phyloP scores from a whole-genome alignment of 352 stramenopile species.

The Phytophthora aleatoria region DNA sequence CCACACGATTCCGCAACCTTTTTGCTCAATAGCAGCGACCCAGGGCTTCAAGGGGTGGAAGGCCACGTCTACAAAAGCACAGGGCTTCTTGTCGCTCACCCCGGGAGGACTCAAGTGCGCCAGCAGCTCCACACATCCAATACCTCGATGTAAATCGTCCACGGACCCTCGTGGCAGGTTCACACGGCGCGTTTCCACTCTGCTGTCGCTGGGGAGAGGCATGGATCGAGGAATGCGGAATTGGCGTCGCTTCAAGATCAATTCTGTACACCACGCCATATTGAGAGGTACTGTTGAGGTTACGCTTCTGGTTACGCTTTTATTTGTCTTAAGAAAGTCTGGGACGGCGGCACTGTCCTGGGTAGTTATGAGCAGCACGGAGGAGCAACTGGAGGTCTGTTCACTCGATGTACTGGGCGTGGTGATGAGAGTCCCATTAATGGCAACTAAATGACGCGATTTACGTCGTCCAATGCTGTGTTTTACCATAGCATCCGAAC shows the following conservation, averaged over 20 bases:
- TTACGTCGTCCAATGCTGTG: not conserved
- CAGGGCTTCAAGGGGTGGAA: constrained; percentile 74
- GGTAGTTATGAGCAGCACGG: constrained; percentile 26
- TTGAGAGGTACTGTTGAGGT: not conserved
- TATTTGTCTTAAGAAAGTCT: constrained; percentile 20
- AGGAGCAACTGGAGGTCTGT: constrained; percentile 19
- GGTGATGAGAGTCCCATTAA: not conserved
- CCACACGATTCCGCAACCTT: constrained; percentile 66
- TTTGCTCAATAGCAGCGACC: constrained; percentile 70
- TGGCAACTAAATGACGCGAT: not conserved
- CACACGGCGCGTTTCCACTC: constrained; percentile 12
- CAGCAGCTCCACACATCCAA: constrained; percentile 60
- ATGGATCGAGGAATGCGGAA: not conserved
- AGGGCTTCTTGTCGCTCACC: constrained; percentile 75
- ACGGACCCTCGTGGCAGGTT: constrained; percentile 52
- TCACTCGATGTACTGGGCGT: not conserved
- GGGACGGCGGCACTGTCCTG: not conserved
- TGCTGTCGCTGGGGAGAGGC: constrained; percentile 1
- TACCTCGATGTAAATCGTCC: constrained; percentile 60
- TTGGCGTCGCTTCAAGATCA: constrained; percentile 33
- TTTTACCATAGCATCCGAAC: constrained; percentile 3
- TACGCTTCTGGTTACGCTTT: constrained; percentile 8
- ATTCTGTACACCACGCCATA: constrained; percentile 13
- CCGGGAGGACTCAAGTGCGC: constrained; percentile 54
- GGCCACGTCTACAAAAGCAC: constrained; percentile 61